phyloP scores from a whole-genome alignment of 306 rosid genomes.

The Dalbergia cochinchinensis region DNA sequence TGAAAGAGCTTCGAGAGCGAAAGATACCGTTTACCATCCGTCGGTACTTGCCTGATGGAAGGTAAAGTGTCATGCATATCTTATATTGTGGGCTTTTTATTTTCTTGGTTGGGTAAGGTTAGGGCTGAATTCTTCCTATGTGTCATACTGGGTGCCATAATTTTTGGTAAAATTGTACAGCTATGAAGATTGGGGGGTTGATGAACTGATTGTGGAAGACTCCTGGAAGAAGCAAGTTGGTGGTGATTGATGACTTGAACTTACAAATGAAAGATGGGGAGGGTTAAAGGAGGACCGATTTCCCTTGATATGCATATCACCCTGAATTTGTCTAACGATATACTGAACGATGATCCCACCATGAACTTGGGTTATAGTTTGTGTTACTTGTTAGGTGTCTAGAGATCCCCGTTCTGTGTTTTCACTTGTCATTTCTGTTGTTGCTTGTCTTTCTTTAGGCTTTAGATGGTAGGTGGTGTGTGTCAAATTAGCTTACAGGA shows the following conservation, averaged over 20 bases:
- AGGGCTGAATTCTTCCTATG: not conserved
- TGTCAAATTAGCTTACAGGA: not conserved
- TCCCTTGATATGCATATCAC: not conserved
- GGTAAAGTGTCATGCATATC: slow-evolving; percentile 51
- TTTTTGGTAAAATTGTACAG: slow-evolving; percentile 50
- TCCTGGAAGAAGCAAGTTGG: slow-evolving; percentile 99
- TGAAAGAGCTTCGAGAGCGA: slow-evolving; percentile 96
- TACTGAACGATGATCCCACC: slow-evolving; percentile 1
- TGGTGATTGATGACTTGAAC: slow-evolving; percentile 66
- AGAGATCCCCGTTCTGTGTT: not conserved
- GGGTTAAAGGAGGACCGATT: slow-evolving; percentile 12
- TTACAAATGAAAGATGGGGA: not conserved
- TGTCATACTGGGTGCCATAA: not conserved
- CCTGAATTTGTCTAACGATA: not conserved
- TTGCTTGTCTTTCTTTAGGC: slow-evolving; percentile 18
- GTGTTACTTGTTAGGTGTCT: not conserved
- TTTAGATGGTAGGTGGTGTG: slow-evolving; percentile 1
- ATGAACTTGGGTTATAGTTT: not conserved
- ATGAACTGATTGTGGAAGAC: slow-evolving; percentile 95
- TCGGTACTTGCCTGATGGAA: slow-evolving; percentile 98
- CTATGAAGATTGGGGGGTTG: slow-evolving; percentile 99
- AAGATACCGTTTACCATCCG: slow-evolving; percentile 97
- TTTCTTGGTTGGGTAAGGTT: not conserved
- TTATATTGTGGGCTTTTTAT: not conserved
- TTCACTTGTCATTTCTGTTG: not conserved